Evolutionary conservation across 495 filamentous ascomycete species (phyloP), one percentile per base, ranked within the genome.

Genomic region (Neurospora sp.): DNA sequence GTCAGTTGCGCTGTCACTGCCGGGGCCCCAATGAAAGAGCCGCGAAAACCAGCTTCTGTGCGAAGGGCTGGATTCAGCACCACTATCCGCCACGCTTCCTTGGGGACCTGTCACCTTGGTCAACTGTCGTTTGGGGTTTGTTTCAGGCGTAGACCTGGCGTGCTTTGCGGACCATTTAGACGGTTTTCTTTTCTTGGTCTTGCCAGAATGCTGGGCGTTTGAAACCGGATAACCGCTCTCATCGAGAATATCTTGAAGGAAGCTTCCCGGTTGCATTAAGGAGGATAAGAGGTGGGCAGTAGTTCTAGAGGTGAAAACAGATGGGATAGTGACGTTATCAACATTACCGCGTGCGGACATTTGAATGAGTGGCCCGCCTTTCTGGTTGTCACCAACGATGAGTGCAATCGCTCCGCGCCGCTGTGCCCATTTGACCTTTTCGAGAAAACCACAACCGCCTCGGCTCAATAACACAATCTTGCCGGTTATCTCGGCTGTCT

Each of bases 321-420:
- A 91, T 5, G 96, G 94, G 69, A 98, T 98, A 3, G 93, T 92
- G 73, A 98, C 87, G 76, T 99, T 97, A 39, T 93, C 96, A 4
- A 94, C 97, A 80, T 98, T 94, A 35, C 95, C 96, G 69, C 91
- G 86, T 10, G 96, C 96, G 81, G 97, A 98, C 96, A 99, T 99
- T 71, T 94, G 96, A 46, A 99, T 91, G 73, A 99, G 80, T n/a
- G 86, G 83, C 12, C 93, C 95, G 42, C 94, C 93, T 71, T 91
- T 89, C 68, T 92, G 91, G 81, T 98, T 91, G 79, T 99, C 96
- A 22, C 96, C 96, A 8, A 99, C 94, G 77, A 99, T 96, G 73
- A 99, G 82, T 31, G 93, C 95, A 69, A 93, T 85, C 11, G 90
- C 96, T 10, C 96, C 96, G 75, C 96, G 88, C 65, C 94, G 87